phyloP scores from a whole-genome alignment of 208 protist species.

The Herpetomonas samuelpessoai region DNA sequence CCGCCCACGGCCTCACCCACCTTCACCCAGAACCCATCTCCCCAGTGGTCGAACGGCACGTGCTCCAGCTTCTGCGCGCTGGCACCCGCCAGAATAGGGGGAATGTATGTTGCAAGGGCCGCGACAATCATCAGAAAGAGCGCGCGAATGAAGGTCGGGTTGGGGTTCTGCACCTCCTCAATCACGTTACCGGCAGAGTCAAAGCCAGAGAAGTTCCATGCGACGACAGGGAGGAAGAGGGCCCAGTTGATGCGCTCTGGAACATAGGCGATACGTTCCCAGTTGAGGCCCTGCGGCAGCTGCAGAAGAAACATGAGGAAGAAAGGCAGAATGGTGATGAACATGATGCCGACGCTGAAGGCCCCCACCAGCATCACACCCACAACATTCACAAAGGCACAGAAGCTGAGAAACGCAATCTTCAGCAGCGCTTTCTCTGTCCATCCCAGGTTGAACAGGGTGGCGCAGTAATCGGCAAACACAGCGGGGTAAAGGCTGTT shows the following conservation, averaged over 20 bases:
- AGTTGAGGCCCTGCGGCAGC: conserved; percentile 75
- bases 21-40: conserved; percentile 85
- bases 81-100: conserved; percentile 78
- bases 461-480: conserved; percentile 82
- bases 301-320: conserved; percentile 84
- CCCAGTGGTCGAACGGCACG: conserved; percentile 72
- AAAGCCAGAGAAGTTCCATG: conserved; percentile 92
- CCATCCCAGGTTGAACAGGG: conserved; percentile 58
- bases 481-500: conserved; percentile 89
- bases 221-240: conserved; percentile 81
- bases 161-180: conserved; percentile 85
- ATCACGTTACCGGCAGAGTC: conserved; percentile 88
- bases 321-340: conserved; percentile 86
- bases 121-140: conserved; percentile 81
- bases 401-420: conserved; percentile 59
- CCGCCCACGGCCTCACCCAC: conserved; percentile 85
- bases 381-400: conserved; percentile 74
- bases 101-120: conserved; percentile 79
- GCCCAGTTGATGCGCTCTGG: conserved; percentile 79
- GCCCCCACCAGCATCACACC: conserved; percentile 69
- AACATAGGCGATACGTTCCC: conserved; percentile 64
- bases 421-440: conserved; percentile 58
- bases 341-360: conserved; percentile 80
- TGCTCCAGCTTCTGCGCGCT: conserved; percentile 48
- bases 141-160: conserved; percentile 80